A percentile compares a stretch with the other conserved stretches of the same genome.
Evolutionary conservation across 1,284 basidiomycete genomes (phyloP).

Genomic region (Porogramme epimiltina): DNA sequence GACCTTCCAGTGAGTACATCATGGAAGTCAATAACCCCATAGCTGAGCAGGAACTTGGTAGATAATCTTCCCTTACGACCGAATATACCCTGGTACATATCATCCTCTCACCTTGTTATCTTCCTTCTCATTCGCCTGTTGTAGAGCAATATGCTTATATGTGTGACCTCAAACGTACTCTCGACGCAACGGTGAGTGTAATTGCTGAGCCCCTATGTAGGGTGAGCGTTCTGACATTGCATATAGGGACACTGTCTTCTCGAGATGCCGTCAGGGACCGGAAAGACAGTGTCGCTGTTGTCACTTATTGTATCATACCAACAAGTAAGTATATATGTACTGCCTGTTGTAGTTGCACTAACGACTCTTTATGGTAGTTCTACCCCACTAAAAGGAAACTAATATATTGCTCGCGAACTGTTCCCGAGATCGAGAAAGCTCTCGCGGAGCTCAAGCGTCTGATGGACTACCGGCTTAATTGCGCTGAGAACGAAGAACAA

Average conservation of each 20-base stretch:
- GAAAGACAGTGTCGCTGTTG: conserved; percentile 96
- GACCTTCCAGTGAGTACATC: conserved; percentile 74
- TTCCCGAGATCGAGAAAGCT: conserved; percentile 99
- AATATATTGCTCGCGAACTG: conserved; percentile 99
- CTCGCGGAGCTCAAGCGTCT: conserved; percentile 93
- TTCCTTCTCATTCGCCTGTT: not conserved
- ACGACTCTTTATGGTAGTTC: conserved; percentile 65
- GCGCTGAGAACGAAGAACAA: conserved; percentile 74
- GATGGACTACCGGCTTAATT: conserved; percentile 84
- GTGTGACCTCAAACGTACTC: conserved; percentile 96
- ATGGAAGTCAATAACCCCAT: no score
- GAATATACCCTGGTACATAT: conserved; percentile 76
- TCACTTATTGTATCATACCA: conserved; percentile 98
- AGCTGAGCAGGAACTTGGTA: conserved; percentile 29
- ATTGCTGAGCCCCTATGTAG: no score
- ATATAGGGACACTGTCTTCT: conserved; percentile 94
- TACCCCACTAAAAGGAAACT: conserved; percentile 92
- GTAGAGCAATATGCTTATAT: conserved; percentile 98
- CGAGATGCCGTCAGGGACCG: conserved; percentile 99
- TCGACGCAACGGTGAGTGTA: conserved; percentile 78
- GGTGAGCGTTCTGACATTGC: conserved; percentile 4
- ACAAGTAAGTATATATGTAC: conserved; percentile 56
- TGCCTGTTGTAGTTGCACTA: not conserved
- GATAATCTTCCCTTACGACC: conserved; percentile 93
- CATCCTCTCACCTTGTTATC: conserved; percentile 7